Base-by-base conservation (phyloP, 2,329 filamentous ascomycete species). In the Diaporthe longicolla region DNA sequence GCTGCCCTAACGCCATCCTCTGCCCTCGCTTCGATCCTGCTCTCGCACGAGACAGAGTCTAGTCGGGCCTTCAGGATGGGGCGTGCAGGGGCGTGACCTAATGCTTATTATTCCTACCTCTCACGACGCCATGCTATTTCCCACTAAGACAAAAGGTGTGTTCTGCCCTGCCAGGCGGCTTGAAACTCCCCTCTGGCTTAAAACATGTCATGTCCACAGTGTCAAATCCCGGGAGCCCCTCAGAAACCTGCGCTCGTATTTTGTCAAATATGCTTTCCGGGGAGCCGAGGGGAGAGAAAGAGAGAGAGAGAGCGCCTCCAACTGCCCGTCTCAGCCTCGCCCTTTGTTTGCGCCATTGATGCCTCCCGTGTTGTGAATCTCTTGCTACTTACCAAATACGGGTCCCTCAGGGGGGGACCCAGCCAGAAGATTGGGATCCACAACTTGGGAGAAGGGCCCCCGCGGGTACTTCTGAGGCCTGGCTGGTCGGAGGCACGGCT, bases 401-500 rank as follows among this genome's bases (percentile, higher is more conserved):
- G 63, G 63, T 37, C 63, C n/a, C 63, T 66, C 63, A 66, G 63
- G 63, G 63, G 61, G 48, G 63, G 63, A 66, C 45, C 63, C 63
- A 52, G 63, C 63, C 63, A 66, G 63, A 15, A 66, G 63, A 66
- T 66, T 66, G 45, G 63, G 63, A 52, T 37, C 63, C 63, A 66
- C 63, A 66, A 17, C 32, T 52, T 40, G 29, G 63, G 29, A 32
- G 63, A 66, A 21, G 8, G 19, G 45, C 63, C 29, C 63, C 29
- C 29, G 45, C 17, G 63, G 63, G 45, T 35, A 37, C 63, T 24
- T 66, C 11, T 50, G 43, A 26, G 6, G 45, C 26, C 21, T 66
- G 59, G n/a, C 24, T 45, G 45, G 45, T n/a, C 40, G 58, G 37
- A 37, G n/a, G 58, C 58, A 26, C 37, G 37, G 58, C 58, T 63